Percentiles rank a stretch among this genome's conserved stretches.
Evolutionary conservation across 2,329 filamentous ascomycete species (phyloP).

Genomic region (Fusarium verrucosum): DNA sequence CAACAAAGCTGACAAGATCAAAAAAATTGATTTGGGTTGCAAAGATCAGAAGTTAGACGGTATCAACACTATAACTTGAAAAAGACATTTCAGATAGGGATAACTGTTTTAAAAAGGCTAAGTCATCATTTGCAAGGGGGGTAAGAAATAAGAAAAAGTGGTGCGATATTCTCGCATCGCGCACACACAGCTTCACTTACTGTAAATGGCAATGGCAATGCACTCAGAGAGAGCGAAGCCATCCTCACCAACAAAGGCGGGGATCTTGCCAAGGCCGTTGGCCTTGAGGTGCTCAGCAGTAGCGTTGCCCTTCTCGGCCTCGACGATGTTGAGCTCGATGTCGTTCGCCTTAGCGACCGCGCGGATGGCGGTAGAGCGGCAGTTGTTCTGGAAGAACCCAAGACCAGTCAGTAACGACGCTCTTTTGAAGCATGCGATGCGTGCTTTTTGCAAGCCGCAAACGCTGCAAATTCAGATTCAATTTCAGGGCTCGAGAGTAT

Average conservation of each 20-base stretch:
- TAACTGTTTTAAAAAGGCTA: slow-evolving; percentile 88
- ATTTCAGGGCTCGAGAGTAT: slow-evolving; percentile 34
- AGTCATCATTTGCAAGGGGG: slow-evolving; percentile 68
- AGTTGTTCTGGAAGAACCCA: slow-evolving; percentile 74
- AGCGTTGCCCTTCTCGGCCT: slow-evolving; percentile 72
- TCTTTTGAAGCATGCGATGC: slow-evolving; percentile 18
- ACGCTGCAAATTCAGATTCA: slow-evolving; percentile 21
- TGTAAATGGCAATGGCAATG: slow-evolving; percentile 96
- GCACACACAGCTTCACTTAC: slow-evolving; percentile 67
- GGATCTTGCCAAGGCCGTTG: slow-evolving; percentile 90
- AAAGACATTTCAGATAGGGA: slow-evolving; percentile 90
- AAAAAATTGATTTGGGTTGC: slow-evolving; percentile 39
- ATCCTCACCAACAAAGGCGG: slow-evolving; percentile 91
- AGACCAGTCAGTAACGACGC: slow-evolving; percentile 49
- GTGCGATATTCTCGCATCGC: slow-evolving; percentile 19
- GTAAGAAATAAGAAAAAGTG: slow-evolving; percentile 44
- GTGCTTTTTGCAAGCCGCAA: slow-evolving; percentile 8
- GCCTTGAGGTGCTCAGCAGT: slow-evolving; percentile 82
- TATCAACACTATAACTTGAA: slow-evolving; percentile 77
- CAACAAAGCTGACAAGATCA: slow-evolving; percentile 44
- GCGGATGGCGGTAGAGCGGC: slow-evolving; percentile 86
- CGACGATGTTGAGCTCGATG: slow-evolving; percentile 87
- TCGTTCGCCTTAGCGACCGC: slow-evolving; percentile 98
- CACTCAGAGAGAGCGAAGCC: slow-evolving; percentile 88
- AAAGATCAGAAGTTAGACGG: slow-evolving; percentile 83